A percentile compares a stretch with the other conserved stretches of the same genome.
These are phyloP conservation scores for Thamnidium elegans DNA, from an alignment of 192 early-diverging fungal species.

Conservation along the genomic window DNA sequence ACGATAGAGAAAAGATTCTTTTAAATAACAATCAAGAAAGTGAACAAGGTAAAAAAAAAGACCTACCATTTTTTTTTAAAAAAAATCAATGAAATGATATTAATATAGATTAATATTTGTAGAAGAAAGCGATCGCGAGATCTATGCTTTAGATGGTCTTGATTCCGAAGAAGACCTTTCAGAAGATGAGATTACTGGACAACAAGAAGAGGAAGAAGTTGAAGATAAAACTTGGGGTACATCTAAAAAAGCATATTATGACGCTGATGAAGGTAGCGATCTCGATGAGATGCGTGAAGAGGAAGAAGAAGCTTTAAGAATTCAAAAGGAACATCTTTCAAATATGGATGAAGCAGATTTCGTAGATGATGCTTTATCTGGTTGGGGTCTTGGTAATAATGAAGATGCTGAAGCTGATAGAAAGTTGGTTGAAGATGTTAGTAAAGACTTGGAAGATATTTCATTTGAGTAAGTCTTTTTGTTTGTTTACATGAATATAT, in stretches of 20 bases:
- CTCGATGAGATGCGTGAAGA: slow-evolving; percentile 81
- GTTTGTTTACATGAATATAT: background rate
- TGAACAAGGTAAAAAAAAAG: slow-evolving; percentile 3
- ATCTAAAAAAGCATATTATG: slow-evolving; percentile 74
- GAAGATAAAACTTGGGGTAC: slow-evolving; percentile 77
- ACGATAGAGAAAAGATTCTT: slow-evolving; percentile 51
- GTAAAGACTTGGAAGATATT: slow-evolving; percentile 49
- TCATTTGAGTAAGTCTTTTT: slow-evolving; percentile 40
- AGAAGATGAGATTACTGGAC: slow-evolving; percentile 30
- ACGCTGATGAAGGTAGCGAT: slow-evolving; percentile 80
- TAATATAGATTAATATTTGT: background rate
- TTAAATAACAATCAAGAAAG: slow-evolving; percentile 34
- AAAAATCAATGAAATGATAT: background rate
- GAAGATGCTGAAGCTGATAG: slow-evolving; percentile 47
- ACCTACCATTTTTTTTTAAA: background rate
- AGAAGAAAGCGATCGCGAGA: slow-evolving; percentile 76
- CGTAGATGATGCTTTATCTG: slow-evolving; percentile 62
- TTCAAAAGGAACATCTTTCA: slow-evolving; percentile 77
- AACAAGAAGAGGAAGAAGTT: slow-evolving; percentile 20
- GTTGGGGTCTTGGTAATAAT: slow-evolving; percentile 41
- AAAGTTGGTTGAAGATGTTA: slow-evolving; percentile 46
- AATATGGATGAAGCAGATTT: slow-evolving; percentile 87
- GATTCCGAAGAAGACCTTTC: slow-evolving; percentile 43
- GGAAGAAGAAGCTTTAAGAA: slow-evolving; percentile 81
- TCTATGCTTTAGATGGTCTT: slow-evolving; percentile 70